Evolutionary conservation across 106 monocot genomes (phyloP).

Genomic region (Allium fistulosum): DNA sequence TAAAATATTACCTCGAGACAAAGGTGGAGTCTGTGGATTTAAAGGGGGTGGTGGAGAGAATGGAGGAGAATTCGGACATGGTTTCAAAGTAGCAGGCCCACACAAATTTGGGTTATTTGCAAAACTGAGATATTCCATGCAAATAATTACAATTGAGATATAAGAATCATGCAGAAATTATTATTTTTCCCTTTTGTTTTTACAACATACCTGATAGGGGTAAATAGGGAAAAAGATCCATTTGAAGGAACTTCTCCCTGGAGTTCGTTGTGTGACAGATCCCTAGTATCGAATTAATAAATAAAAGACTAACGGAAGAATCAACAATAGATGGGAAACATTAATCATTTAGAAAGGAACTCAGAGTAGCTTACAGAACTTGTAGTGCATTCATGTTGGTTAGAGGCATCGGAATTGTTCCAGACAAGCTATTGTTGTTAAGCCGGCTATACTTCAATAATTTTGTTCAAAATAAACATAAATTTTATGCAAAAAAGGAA

Average conservation of each 20-base stretch:
- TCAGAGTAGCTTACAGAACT: conserved; percentile 60
- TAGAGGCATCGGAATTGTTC: conserved; percentile 54
- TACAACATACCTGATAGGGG: background rate
- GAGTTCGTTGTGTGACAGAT: conserved; percentile 33
- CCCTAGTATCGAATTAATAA: background rate
- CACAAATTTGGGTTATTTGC: conserved; percentile 66
- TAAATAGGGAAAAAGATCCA: conserved; percentile 35
- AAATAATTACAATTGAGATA: background rate
- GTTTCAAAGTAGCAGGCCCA: conserved; percentile 54
- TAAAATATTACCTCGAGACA: background rate
- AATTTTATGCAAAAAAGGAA: no score
- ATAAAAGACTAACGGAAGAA: background rate
- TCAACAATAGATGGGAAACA: no score
- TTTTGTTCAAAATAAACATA: background rate
- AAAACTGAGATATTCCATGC: conserved; percentile 33
- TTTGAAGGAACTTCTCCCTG: conserved; percentile 68
- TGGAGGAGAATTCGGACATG: conserved; percentile 52
- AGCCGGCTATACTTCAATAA: conserved; percentile 59
- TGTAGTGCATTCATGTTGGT: conserved; percentile 53
- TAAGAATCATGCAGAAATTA: background rate
- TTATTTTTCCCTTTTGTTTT: background rate
- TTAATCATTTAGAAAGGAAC: no score
- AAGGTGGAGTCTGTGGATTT: conserved; percentile 28
- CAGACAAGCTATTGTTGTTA: conserved; percentile 54
- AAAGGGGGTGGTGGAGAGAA: conserved; percentile 73